Percentiles rank a stretch among this genome's conserved stretches.
phyloP scores from a whole-genome alignment of 371 early-diverging fungal species.

The Mucor mucedo region DNA sequence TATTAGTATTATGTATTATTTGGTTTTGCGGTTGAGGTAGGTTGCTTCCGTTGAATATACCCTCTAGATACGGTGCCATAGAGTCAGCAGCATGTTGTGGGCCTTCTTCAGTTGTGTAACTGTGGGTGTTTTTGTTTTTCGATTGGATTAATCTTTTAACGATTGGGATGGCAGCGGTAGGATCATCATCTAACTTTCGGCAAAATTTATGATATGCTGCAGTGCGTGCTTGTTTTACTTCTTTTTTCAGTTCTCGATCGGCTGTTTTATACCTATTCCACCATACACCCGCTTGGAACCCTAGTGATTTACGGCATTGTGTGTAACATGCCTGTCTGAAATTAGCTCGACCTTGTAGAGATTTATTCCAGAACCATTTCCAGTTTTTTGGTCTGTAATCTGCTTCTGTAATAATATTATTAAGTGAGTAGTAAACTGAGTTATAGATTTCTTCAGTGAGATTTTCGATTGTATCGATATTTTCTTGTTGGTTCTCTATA shows the following conservation, averaged over 20 bases:
- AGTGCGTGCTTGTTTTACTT: not conserved
- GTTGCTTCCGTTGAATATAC: too few species aligned
- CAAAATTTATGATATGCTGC: not conserved
- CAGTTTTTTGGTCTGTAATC: not conserved
- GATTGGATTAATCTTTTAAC: too few species aligned
- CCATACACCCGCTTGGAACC: not conserved
- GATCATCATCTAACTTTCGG: too few species aligned
- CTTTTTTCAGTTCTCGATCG: not conserved
- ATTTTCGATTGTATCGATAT: not conserved
- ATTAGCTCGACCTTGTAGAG: not conserved
- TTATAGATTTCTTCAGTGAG: not conserved
- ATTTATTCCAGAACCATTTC: conserved; percentile 2
- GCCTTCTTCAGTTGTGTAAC: too few species aligned
- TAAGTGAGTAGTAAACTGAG: not conserved
- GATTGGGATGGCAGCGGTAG: too few species aligned
- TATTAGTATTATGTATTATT: too few species aligned
- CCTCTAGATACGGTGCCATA: too few species aligned
- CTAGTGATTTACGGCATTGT: not conserved
- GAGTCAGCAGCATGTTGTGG: too few species aligned
- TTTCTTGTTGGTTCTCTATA: not conserved
- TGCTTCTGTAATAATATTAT: not conserved
- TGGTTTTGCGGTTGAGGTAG: too few species aligned
- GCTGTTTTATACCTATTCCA: not conserved
- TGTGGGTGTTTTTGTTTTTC: too few species aligned
- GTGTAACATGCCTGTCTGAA: not conserved